Base-by-base conservation (phyloP, 176 grass and related monocot species). In the Paspalum notatum region DNA sequence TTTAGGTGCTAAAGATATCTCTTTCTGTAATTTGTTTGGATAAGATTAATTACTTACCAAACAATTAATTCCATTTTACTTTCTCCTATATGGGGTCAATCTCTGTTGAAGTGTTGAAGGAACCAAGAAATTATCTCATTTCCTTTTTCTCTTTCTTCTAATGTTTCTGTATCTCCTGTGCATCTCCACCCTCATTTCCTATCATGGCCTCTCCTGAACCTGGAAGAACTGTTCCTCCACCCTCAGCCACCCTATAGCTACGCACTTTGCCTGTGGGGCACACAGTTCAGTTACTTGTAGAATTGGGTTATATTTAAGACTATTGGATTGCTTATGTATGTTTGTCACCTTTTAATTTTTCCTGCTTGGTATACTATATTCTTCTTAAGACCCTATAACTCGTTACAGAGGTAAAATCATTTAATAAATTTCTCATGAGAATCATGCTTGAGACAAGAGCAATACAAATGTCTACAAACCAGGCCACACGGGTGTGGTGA, bases 1-100 rank as follows among this genome's bases (percentile, higher is more conserved):
- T 50, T 46, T 71, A 71, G 68, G 66, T 68, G 66, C 42, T 46
- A 46, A 68, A 70, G 42, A 70, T 70, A 47, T 70, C 39, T 70
- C 67, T 26, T 70, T 70, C 7, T 70, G n/a, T 70, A 70, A 16
- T 70, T 70, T 70, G 44, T 70, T 15, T 48, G 67, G 67, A 47
- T 48, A 70, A 47, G 44, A 48, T 70, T 25, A 9, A 16, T 26
- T 48, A 70, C 21, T 68, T 70, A 48, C 21, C 67, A 70, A 70
- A 48, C 6, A 70, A 44, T 68, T 68, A 13, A 14, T 68, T 68
- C 41, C 18, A 46, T 45, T 68, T 43, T 68, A 20, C 9, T 44
- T 44, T 22, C 65, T 68, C 65, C 63, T 66, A 22, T 68, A 68
- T 68, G 65, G 65, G 41, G 20, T 45, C 62, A 65, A 37, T 15